Percentiles rank a stretch among this genome's conserved stretches.
Conservation (phyloP, 2,329 filamentous ascomycete genomes). For the Ilyonectria destructans region DNA sequence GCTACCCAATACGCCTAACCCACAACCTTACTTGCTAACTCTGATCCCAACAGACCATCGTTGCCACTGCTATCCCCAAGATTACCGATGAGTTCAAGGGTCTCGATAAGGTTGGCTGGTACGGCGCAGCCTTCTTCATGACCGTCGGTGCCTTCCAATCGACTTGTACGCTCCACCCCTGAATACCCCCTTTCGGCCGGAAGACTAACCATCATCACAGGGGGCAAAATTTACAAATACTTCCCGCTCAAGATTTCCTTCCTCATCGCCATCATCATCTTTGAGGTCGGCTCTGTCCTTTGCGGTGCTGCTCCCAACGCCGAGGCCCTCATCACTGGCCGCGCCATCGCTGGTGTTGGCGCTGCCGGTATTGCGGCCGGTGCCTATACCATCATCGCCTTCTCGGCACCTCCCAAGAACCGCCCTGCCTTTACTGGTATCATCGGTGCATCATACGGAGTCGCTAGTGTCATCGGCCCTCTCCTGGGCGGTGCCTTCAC, state of each 20-base stretch:
- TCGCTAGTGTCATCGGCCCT: constrained; percentile 57
- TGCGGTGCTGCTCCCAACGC: constrained; percentile 65
- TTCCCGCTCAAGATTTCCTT: constrained; percentile 68
- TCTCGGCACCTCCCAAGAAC: constrained; percentile 55
- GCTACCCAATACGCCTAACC: constrained; percentile 32
- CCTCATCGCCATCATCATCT: constrained; percentile 64
- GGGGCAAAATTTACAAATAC: constrained; percentile 67
- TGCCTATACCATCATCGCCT: constrained; percentile 67
- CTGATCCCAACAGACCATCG: constrained; percentile 61
- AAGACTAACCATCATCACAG: constrained; percentile 49
- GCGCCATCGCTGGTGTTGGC: constrained; percentile 64
- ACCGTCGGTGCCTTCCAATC: constrained; percentile 63
- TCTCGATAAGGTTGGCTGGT: constrained; percentile 72
- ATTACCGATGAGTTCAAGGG: constrained; percentile 69
- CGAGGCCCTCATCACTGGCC: constrained; percentile 66
- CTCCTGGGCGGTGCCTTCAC: constrained; percentile 58
- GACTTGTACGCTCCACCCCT: constrained; percentile 53
- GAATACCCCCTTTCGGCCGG: constrained; percentile 22
- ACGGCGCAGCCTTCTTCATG: constrained; percentile 70
- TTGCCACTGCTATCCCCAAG: constrained; percentile 71
- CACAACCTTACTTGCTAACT: constrained; percentile 16
- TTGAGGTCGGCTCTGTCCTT: constrained; percentile 70
- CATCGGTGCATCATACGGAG: constrained; percentile 56
- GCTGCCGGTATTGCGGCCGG: constrained; percentile 67
- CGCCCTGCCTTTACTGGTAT: constrained; percentile 58